Evolutionary conservation across 495 filamentous ascomycete species (phyloP), one percentile per base, ranked within the genome.

Genomic region (Talaromyces ruber): DNA sequence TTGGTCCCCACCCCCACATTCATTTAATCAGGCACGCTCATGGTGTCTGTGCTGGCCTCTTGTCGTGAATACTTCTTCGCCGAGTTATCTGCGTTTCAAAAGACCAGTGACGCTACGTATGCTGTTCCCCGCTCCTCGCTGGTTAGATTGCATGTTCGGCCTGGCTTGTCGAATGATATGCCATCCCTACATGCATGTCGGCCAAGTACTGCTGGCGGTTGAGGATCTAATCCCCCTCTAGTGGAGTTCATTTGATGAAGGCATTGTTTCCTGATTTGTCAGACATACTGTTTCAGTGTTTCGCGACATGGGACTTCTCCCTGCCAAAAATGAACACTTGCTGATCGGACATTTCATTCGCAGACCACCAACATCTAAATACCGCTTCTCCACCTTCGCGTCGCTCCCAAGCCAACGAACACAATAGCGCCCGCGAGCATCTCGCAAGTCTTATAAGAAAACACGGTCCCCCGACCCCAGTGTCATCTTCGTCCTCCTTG

Each of bases 401-500:
- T 47, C 76, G 64, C 68, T 63, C 58, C 69, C 70, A 21, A 60
- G 66, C 66, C 71, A 61, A 28, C 65, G 73, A 66, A 86, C 82
- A 63, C 83, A 86, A 88, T 51, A 88, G 87, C 70, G 90, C 92
- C 28, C 88, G 89, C 59, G 78, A 82, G 53, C 92, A 73, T 56
- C 89, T 88, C 62, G 88, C 93, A 69, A 93, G 86, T 58, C 88
- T 77, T 64, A 75, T 78, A 61, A 66, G 70, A 58, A 74, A 72
- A 64, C 75, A 78, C 75, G 75, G 75, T 55, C 73, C 73, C 71
- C 76, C 75, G 70, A 77, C 75, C 63, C 75, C 74, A 64, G 88
- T 91, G 75, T 86, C 88, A 32, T 93, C 88, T 63, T 79, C 74
- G 16, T 86, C 86, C 65, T 95, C 91, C 57, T 78, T 80, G 82